phyloP scores from a whole-genome alignment of 495 filamentous ascomycete species.

The Diplogelasinospora grovesii region DNA sequence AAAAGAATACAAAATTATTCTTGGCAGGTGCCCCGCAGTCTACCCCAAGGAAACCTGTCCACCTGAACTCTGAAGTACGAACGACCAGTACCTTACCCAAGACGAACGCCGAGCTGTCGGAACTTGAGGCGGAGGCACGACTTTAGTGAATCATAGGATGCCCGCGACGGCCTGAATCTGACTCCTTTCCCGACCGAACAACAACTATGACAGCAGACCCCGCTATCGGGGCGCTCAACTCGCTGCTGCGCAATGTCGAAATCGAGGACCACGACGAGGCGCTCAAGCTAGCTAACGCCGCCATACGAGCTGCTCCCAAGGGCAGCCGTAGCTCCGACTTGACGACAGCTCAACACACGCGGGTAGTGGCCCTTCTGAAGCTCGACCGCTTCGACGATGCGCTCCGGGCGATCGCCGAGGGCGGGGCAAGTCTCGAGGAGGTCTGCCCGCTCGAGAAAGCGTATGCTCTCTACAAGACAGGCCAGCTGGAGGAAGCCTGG shows the following conservation, averaged over 20 bases:
- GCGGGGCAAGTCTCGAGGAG: conserved; percentile 59
- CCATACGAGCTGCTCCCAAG: conserved; percentile 59
- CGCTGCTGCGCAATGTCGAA: conserved; percentile 39
- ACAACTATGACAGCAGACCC: too few species aligned
- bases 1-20: too few species aligned
- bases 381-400: conserved; percentile 93
- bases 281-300: conserved; percentile 40
- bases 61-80: too few species aligned
- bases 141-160: too few species aligned
- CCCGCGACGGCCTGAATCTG: too few species aligned
- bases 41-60: too few species aligned
- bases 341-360: conserved; percentile 59
- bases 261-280: conserved; percentile 44
- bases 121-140: too few species aligned
- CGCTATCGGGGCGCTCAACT: conserved; percentile 43
- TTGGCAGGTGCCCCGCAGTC: too few species aligned
- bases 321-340: conserved; percentile 30
- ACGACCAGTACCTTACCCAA: too few species aligned
- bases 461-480: conserved; percentile 87
- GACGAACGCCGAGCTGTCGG: too few species aligned
- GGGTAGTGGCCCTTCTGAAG: conserved; percentile 80
- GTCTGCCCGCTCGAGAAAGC: conserved; percentile 70
- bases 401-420: conserved; percentile 65
- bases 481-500: conserved; percentile 65
- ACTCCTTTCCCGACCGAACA: too few species aligned